Percentiles rank a stretch among this genome's conserved stretches.
These are phyloP conservation scores for Colletotrichum viniferum DNA, from an alignment of 2,329 filamentous ascomycete species.

Conservation along the genomic window DNA sequence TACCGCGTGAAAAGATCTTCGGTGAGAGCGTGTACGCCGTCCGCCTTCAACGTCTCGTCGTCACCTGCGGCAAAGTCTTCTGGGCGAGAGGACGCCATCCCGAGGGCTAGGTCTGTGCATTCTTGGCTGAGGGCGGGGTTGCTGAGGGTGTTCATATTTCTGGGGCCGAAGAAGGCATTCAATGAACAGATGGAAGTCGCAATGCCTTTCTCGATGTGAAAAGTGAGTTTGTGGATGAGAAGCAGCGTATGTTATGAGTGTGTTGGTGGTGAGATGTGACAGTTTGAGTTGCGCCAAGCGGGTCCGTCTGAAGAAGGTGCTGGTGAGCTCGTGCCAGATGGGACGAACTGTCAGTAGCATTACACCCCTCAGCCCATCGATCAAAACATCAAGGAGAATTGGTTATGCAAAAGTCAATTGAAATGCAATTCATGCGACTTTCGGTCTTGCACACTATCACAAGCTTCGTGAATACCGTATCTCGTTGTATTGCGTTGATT, in stretches of 20 bases:
- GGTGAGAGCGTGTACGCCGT: neutral
- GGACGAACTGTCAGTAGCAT: neutral
- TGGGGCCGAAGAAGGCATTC: neutral
- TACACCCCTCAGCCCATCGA: neutral
- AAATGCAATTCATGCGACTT: neutral
- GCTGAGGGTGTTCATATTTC: neutral
- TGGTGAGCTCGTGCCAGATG: neutral
- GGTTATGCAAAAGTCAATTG: neutral
- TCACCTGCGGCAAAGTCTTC: neutral
- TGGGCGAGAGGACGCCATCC: neutral
- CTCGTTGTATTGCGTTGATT: conserved; percentile 10
- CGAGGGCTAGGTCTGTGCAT: neutral
- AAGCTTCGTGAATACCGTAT: neutral
- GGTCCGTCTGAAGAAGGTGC: conserved; percentile 3
- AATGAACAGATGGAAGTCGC: accelerated
- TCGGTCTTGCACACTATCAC: neutral
- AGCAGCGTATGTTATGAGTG: neutral
- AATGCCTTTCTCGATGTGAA: accelerated
- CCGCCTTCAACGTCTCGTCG: neutral
- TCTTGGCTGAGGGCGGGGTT: neutral
- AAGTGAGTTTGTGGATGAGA: neutral
- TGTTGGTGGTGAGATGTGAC: neutral
- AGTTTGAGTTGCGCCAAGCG: neutral
- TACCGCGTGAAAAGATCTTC: neutral
- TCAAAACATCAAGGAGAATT: neutral